Conservation (phyloP, 805 yeast species). For the Tanozyma kutaoensis region DNA sequence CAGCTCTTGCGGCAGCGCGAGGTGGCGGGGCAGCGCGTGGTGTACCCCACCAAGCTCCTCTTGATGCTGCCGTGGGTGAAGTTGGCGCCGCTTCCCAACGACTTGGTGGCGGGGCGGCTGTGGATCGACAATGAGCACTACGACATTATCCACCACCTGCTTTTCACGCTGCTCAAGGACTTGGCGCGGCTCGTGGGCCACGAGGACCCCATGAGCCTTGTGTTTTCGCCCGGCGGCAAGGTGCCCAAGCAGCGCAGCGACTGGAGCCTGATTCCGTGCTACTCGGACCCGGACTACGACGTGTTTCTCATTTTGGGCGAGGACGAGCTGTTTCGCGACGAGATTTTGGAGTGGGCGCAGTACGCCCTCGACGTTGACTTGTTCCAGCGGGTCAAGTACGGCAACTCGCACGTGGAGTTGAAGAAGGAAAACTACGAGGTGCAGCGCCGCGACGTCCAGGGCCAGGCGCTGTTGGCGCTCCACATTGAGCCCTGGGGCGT, state of each 20-base stretch:
- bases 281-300: constrained; percentile 13
- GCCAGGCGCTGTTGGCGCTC: no score
- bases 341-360: constrained; percentile 19
- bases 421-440: constrained; percentile 10
- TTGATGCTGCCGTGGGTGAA: constrained; percentile 26
- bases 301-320: constrained; percentile 25
- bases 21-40: constrained; percentile 16
- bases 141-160: not conserved
- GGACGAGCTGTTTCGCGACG: constrained; percentile 29
- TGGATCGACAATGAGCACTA: constrained; percentile 13
- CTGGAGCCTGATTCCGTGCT: constrained; percentile 20
- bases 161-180: no score
- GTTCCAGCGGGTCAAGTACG: constrained; percentile 5
- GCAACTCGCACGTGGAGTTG: constrained; percentile 10
- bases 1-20: constrained; percentile 6
- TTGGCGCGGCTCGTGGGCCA: no score
- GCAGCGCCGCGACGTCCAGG: constrained; percentile 5
- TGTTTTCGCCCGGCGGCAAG: no score
- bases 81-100: no score
- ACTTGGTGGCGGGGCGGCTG: constrained; percentile 17
- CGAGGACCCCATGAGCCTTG: no score
- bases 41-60: no score
- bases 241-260: constrained; percentile 5
- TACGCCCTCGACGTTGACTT: constrained; percentile 9
- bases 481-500: constrained; percentile 10